Percentiles rank a stretch among this genome's conserved stretches.
Conservation (phyloP, 31 red algal species). For the Porphyra umbilicalis region DNA sequence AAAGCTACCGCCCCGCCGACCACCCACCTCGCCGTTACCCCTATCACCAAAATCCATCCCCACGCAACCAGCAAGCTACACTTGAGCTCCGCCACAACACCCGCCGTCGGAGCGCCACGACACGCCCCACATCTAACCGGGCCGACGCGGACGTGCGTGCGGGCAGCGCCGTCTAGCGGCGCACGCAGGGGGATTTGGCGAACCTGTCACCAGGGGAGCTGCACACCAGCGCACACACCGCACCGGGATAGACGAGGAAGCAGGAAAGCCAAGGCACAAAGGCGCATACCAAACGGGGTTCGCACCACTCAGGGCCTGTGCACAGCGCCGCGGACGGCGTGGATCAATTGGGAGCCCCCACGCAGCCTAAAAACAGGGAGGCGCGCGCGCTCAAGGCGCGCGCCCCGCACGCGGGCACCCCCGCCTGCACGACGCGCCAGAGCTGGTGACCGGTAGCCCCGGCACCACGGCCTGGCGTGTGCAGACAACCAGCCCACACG, state of each 20-base stretch:
- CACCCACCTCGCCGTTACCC: not conserved
- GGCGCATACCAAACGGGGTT: not conserved
- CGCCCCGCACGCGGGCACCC: not conserved
- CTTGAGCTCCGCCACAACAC: not conserved
- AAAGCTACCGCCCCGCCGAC: not conserved
- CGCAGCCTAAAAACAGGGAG: too few species aligned
- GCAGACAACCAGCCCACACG: not conserved
- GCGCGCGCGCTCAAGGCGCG: not conserved
- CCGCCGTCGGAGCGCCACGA: not conserved
- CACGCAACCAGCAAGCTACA: not conserved
- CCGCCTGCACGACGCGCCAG: too few species aligned
- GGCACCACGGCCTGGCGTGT: not conserved
- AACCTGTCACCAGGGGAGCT: not conserved
- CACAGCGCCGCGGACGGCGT: not conserved
- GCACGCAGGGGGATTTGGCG: not conserved
- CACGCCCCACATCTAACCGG: not conserved
- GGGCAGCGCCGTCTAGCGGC: not conserved
- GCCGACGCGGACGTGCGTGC: not conserved
- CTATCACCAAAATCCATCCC: not conserved
- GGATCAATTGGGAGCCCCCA: not conserved
- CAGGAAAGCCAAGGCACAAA: not conserved
- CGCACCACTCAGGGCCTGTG: not conserved
- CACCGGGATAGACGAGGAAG: not conserved
- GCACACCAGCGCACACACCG: not conserved
- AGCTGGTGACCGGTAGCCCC: not conserved